Evolutionary conservation across 2,329 filamentous ascomycete species (phyloP).

Genomic region (Xylariales sp.): DNA sequence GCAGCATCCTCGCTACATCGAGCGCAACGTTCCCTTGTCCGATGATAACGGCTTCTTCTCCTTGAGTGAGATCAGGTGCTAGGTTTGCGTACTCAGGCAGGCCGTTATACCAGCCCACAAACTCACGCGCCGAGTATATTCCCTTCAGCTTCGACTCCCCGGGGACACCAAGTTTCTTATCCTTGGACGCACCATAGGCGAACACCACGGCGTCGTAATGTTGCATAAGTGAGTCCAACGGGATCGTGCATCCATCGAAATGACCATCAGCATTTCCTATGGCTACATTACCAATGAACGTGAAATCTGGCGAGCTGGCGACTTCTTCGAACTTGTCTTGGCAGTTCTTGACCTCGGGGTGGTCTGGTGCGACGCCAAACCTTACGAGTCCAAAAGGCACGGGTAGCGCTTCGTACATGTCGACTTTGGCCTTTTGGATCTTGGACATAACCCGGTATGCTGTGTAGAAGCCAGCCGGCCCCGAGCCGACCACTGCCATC

Average conservation of each 20-base stretch:
- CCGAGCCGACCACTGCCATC: constrained; percentile 86
- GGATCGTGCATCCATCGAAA: constrained; percentile 47
- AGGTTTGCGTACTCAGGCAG: constrained; percentile 74
- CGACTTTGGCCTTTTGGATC: constrained; percentile 66
- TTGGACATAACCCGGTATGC: constrained; percentile 79
- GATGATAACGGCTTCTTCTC: constrained; percentile 81
- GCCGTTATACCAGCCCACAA: constrained; percentile 98
- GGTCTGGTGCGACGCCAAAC: constrained; percentile 95
- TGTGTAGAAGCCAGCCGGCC: constrained; percentile 93
- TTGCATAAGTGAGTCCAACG: constrained; percentile 62
- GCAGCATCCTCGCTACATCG: constrained; percentile 83
- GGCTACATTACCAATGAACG: constrained; percentile 84
- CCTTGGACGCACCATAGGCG: constrained; percentile 84
- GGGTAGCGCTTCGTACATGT: constrained; percentile 95
- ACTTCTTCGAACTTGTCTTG: constrained; percentile 91
- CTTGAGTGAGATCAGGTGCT: constrained; percentile 66
- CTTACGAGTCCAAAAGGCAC: constrained; percentile 90
- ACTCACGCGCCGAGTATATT: constrained; percentile 83
- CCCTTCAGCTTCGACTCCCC: constrained; percentile 70
- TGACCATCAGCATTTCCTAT: constrained; percentile 54
- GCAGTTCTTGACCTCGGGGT: constrained; percentile 99
- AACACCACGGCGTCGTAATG: constrained; percentile 93
- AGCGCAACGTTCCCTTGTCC: constrained; percentile 96
- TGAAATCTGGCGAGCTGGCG: constrained; percentile 75
- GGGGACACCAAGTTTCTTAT: constrained; percentile 71